Percentiles rank a stretch among this genome's conserved stretches.
These are phyloP conservation scores for Populus euphratica DNA, from an alignment of 345 rosid genomes.

Conservation along the genomic window DNA sequence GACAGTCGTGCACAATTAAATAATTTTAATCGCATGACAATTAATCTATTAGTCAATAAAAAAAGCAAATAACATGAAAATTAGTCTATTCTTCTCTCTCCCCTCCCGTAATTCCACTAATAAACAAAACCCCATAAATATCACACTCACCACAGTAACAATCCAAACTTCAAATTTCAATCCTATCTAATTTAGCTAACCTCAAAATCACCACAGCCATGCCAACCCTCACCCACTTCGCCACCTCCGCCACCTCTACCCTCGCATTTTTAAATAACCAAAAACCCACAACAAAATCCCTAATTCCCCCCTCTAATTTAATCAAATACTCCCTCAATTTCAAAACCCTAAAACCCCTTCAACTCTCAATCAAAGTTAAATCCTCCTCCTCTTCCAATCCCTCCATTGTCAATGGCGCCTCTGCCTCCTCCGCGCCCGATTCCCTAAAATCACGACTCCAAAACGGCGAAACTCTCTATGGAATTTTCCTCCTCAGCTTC, in stretches of 20 bases:
- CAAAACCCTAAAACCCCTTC: constrained; percentile 25
- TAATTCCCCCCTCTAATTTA: not conserved
- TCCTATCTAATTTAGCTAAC: not conserved
- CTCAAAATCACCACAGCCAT: constrained; percentile 9
- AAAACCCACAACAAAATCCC: constrained; percentile 1
- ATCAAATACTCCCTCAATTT: not conserved
- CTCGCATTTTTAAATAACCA: not conserved
- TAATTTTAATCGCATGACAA: too few relatives aligned
- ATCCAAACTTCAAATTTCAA: not conserved
- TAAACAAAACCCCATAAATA: not conserved
- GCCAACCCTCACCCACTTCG: constrained; percentile 12
- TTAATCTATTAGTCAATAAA: too few relatives aligned
- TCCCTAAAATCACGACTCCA: constrained; percentile 75
- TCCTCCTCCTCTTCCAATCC: constrained; percentile 30
- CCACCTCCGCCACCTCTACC: not conserved
- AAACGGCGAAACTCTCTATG: constrained; percentile 71
- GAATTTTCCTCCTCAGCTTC: constrained; percentile 74
- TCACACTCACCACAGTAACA: not conserved
- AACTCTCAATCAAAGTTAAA: constrained; percentile 23
- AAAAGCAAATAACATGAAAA: not conserved
- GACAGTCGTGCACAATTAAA: too few relatives aligned
- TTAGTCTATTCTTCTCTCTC: not conserved
- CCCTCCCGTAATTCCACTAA: not conserved
- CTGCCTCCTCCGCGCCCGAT: constrained; percentile 8
- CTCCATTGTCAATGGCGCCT: constrained; percentile 3